Base-by-base conservation (phyloP, 768 basidiomycete genomes). In the Panaeolus cyanescens region DNA sequence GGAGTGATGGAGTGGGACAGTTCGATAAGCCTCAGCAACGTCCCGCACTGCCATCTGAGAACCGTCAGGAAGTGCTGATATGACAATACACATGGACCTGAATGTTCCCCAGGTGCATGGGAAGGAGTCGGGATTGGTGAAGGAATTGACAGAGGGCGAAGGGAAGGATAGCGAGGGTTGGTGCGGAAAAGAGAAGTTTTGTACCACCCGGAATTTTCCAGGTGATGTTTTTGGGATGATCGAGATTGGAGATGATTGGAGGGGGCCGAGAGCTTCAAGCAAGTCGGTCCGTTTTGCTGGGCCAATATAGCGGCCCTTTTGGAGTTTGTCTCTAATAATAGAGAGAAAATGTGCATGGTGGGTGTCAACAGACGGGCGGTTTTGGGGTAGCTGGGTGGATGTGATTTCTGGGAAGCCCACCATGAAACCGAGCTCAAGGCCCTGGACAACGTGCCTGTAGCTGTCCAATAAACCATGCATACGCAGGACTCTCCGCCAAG, bases 51-150 rank as follows among this genome's bases (percentile, higher is more conserved):
- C 67, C 0, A 66, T 75, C 63, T 80, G 71, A 0, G 74, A 74
- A 0, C 71, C 72, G 19, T 72, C 74, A 0, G 77, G 78, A 0
- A 79, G 72, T 1, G 60, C 57, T 5, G 54, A 68, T 0, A 77
- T 63, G 19, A 72, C 50, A 8, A 68, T 54, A 19, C 60, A 71
- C 0, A 78, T 59, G 0, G 69, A 62, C 0, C 64, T 54, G 56
- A 81, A 80, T 0, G 77, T 79, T 2, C 75, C 76, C 78, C 79
- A 80, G 0, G 73, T 74, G 63, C 74, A 75, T 0, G 78, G 79
- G 39, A 70, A 80, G 7, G 62, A 13, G 10, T 67, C 60, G 0
- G 74, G 59, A 36, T 74, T 54, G 2, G 80, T 70, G 5, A 34
- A 7, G 0, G 60, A 62, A 25, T 76, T 77, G 20, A 77, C 68